These are phyloP conservation scores for Lojkania enalia DNA, from an alignment of 2,329 filamentous ascomycete species.

Conservation along the genomic window DNA sequence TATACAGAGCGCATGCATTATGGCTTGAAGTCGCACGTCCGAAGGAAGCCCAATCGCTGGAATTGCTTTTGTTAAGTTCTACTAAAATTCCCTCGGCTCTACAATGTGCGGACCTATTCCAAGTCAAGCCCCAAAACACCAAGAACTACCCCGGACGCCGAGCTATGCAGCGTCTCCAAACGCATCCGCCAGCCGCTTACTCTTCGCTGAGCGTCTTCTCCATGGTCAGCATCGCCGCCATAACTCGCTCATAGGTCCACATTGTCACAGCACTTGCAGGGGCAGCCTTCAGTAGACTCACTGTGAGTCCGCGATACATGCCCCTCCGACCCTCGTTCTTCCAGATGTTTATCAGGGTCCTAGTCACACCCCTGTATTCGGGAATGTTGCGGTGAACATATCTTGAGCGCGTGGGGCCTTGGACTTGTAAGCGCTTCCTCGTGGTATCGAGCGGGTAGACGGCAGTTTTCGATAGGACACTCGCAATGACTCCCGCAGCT, in stretches of 20 bases:
- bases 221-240: conserved; percentile 60
- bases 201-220: conserved; percentile 20
- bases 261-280: conserved; percentile 91
- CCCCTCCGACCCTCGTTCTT: conserved; percentile 74
- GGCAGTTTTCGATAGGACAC: conserved; percentile 79
- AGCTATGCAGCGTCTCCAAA: conserved; percentile 6
- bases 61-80: background rate
- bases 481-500: conserved; percentile 76
- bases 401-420: conserved; percentile 77
- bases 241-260: conserved; percentile 85
- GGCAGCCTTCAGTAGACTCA: conserved; percentile 89
- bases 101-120: background rate
- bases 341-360: conserved; percentile 70
- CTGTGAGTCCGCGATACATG: conserved; percentile 83
- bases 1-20: conserved; percentile 1
- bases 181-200: background rate
- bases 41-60: background rate
- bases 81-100: background rate
- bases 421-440: conserved; percentile 90
- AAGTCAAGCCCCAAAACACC: background rate
- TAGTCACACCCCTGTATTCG: conserved; percentile 69
- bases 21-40: conserved; percentile 1
- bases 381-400: conserved; percentile 91
- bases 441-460: conserved; percentile 94
- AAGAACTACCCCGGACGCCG: conserved; percentile 8